These are phyloP conservation scores for Podaxis sp. DNA, from an alignment of 768 basidiomycete genomes.

Conservation along the genomic window DNA sequence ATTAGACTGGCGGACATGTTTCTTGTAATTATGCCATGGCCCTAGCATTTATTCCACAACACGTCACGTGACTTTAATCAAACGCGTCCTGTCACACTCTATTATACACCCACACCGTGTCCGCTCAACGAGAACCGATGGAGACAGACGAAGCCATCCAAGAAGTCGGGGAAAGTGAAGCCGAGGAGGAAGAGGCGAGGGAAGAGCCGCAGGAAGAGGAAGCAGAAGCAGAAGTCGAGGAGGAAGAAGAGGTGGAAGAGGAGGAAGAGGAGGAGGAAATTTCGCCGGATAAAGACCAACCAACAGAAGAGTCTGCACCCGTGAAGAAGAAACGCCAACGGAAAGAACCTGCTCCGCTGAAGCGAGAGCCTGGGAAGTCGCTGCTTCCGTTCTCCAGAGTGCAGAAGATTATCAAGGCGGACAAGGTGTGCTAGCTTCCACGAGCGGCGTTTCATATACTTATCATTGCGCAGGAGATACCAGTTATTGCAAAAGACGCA, in stretches of 20 bases:
- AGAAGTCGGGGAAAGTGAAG: slow-evolving; percentile 14
- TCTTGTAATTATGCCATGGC: too few relatives aligned
- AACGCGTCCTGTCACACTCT: slow-evolving; percentile 17
- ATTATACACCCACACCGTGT: slow-evolving; percentile 4
- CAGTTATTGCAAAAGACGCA: slow-evolving; percentile 75
- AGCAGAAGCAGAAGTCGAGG: slow-evolving; percentile 7
- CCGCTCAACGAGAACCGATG: slow-evolving; percentile 11
- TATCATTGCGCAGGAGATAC: slow-evolving; percentile 56
- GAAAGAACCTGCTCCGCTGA: slow-evolving; percentile 26
- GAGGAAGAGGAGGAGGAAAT: slow-evolving; percentile 11
- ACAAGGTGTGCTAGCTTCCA: slow-evolving; percentile 52
- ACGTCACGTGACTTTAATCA: slow-evolving; percentile 8
- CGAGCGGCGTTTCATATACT: background rate
- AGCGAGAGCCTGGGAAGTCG: slow-evolving; percentile 59
- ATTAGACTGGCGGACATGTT: too few relatives aligned
- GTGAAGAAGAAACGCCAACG: slow-evolving; percentile 29
- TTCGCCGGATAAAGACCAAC: slow-evolving; percentile 1
- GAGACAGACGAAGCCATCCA: slow-evolving; percentile 16
- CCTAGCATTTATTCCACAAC: background rate
- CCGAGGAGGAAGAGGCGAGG: background rate
- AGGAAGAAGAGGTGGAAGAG: slow-evolving; percentile 10
- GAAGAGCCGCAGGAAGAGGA: slow-evolving; percentile 1
- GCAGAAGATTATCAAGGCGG: slow-evolving; percentile 83
- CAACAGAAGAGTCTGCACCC: slow-evolving; percentile 9
- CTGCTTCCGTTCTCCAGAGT: slow-evolving; percentile 75